Conservation (phyloP, 257 asterid genomes). For the Ophiorrhiza pumila region DNA sequence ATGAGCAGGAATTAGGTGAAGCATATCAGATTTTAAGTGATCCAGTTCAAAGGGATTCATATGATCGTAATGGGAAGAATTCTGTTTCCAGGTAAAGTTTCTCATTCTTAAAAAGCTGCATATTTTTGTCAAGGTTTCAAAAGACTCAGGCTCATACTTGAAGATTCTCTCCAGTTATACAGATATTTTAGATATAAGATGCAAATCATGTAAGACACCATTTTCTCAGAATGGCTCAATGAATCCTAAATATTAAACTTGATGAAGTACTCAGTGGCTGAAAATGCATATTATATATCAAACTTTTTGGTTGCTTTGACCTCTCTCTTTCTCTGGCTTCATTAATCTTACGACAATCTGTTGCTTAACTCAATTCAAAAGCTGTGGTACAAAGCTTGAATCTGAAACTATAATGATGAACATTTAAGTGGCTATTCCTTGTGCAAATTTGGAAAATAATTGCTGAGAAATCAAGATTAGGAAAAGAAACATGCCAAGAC, state of each 20-base stretch:
- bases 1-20: constrained; percentile 70
- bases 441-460: background rate
- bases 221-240: background rate
- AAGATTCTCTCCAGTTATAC: background rate
- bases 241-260: too few species aligned
- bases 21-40: constrained; percentile 90
- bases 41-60: constrained; percentile 71
- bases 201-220: background rate
- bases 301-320: background rate
- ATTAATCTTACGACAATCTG: background rate
- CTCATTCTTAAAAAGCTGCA: background rate
- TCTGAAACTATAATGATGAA: background rate
- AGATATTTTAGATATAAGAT: background rate
- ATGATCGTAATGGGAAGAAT: constrained; percentile 75
- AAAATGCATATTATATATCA: too few species aligned
- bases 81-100: constrained; percentile 59
- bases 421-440: background rate
- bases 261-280: too few species aligned
- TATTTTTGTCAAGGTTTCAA: background rate
- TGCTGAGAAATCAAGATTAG: background rate
- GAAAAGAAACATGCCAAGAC: too few species aligned
- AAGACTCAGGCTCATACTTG: too few species aligned
- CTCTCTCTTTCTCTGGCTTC: background rate
- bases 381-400: background rate
- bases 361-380: background rate